A percentile compares a stretch with the other conserved stretches of the same genome.
Conservation (phyloP, 2,329 filamentous ascomycete species). For the Xylariales sp. region DNA sequence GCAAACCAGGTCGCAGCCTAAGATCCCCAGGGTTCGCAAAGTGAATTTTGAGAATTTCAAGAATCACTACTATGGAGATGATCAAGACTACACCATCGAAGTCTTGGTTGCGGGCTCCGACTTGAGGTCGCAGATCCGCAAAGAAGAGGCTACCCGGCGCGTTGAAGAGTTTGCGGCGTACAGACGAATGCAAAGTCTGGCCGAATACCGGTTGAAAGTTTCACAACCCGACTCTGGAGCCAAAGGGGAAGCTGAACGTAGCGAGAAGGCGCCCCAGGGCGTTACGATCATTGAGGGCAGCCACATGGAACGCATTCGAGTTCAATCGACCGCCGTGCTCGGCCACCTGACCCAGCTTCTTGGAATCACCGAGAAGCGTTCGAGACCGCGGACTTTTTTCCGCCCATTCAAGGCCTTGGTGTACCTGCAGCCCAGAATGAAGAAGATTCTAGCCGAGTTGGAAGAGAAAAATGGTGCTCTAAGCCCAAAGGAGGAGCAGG, state of each 20-base stretch:
- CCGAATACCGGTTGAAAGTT: too few species aligned
- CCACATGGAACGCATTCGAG: constrained; percentile 30
- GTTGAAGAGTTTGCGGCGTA: constrained; percentile 29
- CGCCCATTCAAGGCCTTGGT: constrained; percentile 35
- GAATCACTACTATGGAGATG: constrained; percentile 31
- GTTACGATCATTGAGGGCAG: constrained; percentile 9
- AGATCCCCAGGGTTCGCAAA: constrained; percentile 35
- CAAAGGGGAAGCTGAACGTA: constrained; percentile 9
- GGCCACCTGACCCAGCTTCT: constrained; percentile 28
- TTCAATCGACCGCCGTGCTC: constrained; percentile 35
- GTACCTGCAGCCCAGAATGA: constrained; percentile 37
- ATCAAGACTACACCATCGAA: constrained; percentile 34
- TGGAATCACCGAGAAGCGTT: constrained; percentile 26
- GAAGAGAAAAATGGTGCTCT: constrained; percentile 27
- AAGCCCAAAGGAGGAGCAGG: constrained; percentile 5
- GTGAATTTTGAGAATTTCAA: constrained; percentile 40
- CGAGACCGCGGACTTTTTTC: constrained; percentile 33
- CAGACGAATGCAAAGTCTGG: constrained; percentile 24
- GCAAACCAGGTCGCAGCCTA: constrained; percentile 33
- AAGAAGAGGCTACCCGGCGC: constrained; percentile 17
- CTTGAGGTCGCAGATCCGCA: constrained; percentile 1
- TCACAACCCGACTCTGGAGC: constrained; percentile 9
- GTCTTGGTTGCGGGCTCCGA: constrained; percentile 25
- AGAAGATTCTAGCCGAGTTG: constrained; percentile 29
- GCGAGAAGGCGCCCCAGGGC: constrained; percentile 13